Base-by-base conservation (phyloP, 2,329 filamentous ascomycete genomes). In the Fusarium sublunatum region DNA sequence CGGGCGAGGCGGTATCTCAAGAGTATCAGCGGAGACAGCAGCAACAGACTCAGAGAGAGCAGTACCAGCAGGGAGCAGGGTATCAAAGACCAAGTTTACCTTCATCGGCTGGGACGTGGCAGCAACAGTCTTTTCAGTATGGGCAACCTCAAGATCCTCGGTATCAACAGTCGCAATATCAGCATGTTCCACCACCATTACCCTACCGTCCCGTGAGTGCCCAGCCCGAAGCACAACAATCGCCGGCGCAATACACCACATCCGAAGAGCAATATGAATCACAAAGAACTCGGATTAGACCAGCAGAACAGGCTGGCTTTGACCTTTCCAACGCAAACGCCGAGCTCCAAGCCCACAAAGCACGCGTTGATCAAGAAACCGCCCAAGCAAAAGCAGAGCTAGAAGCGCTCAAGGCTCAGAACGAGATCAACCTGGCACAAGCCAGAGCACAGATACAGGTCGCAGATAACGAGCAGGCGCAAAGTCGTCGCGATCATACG, bases 1-100 rank as follows among this genome's bases (percentile, higher is more conserved):
- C 63, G 4, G 68, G 66, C 7, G 67, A 70, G 24, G 57, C 67
- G 46, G 68, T 66, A 29, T 58, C 53, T 19, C 57, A 67, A 24
- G 68, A 69, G 53, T 62, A 51, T 64, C 65, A 67, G 26, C 44
- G 46, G 45, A 40, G 57, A 38, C 53, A 63, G 42, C 47, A 53
- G 40, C 43, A 55, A 5, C 36, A 40, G 11, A 22, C 34, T 5
- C 48, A 58, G 38, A 53, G 44, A 35, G 26, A 24, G 3, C 52
- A 61, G 13, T 12, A 31, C 12, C 49, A 54, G 15, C 39, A 45
- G n/a, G 25, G 34, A 24, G 15, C 28, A 10, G 53, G 35, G 2
- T 15, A 46, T 46, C 41, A 46, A 11, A 31, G 39, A 25, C 26
- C 26, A 3, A 29, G 25, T 12, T 49, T 42, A 7, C 10, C 50